Conservation (phyloP, 140 eudicot genomes). For the Oenanthe javanica region DNA sequence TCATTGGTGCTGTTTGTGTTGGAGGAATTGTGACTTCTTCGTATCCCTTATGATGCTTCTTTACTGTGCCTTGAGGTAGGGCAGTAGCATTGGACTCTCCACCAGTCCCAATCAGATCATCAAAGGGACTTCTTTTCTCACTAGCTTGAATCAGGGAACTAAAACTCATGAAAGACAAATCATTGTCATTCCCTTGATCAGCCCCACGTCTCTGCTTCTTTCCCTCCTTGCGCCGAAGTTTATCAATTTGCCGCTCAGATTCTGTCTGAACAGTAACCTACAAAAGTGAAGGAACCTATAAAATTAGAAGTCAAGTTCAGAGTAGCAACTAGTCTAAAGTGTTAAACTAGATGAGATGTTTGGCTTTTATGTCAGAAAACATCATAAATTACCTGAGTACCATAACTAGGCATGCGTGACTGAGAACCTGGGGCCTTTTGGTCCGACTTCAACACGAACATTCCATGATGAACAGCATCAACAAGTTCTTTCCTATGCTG, state of each 20-base stretch:
- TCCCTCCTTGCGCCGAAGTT: constrained; percentile 97
- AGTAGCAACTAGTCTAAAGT: constrained; percentile 5
- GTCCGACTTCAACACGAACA: constrained; percentile 56
- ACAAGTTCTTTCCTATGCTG: constrained; percentile 96
- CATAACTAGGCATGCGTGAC: constrained; percentile 87
- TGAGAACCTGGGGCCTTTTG: constrained; percentile 43
- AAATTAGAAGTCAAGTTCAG: constrained; percentile 3
- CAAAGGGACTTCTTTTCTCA: constrained; percentile 72
- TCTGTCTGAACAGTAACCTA: constrained; percentile 98
- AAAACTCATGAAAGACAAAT: constrained; percentile 52
- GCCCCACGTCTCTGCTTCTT: constrained; percentile 73
- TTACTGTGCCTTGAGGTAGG: constrained; percentile 93
- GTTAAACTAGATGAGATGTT: neutral
- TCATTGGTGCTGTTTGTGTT: constrained; percentile 81
- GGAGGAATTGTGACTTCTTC: constrained; percentile 95
- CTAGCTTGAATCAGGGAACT: constrained; percentile 90
- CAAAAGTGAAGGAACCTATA: neutral
- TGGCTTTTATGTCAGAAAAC: neutral
- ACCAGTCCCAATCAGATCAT: constrained; percentile 83
- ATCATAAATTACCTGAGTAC: constrained; percentile 59
- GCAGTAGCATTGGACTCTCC: constrained; percentile 64
- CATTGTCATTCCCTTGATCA: constrained; percentile 65
- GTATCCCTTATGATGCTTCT: constrained; percentile 90
- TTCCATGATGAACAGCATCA: constrained; percentile 73
- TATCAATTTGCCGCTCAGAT: constrained; percentile 75